Conservation (phyloP, 805 yeast genomes). For the Sugiyamaella qingdaonensis region DNA sequence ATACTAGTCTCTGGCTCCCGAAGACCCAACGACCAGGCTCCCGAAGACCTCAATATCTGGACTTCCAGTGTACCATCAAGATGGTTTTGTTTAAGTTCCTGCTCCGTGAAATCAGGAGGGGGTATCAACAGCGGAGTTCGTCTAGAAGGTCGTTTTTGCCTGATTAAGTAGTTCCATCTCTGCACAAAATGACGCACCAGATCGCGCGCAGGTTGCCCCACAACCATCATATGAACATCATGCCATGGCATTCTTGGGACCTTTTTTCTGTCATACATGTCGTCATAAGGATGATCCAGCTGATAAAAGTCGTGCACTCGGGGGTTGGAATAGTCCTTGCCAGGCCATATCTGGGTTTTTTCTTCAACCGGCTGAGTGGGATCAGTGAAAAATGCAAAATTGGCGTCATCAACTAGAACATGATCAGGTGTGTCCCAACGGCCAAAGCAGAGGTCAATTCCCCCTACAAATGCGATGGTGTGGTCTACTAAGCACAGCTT, state of each 20-base stretch:
- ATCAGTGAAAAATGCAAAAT: constrained; percentile 23
- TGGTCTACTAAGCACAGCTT: constrained; percentile 84
- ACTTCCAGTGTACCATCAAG: constrained; percentile 86
- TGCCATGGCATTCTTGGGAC: constrained; percentile 99
- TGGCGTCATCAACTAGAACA: constrained; percentile 72
- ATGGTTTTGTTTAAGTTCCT: constrained; percentile 56
- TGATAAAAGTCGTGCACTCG: constrained; percentile 81
- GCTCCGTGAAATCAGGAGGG: constrained; percentile 77
- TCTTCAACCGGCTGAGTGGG: constrained; percentile 20
- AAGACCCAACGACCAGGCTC: constrained; percentile 90
- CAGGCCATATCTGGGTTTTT: constrained; percentile 72
- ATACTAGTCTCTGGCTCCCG: constrained; percentile 82
- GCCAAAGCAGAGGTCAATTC: constrained; percentile 93
- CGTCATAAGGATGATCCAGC: constrained; percentile 81
- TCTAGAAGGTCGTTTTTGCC: constrained; percentile 93
- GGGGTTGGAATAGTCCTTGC: constrained; percentile 96
- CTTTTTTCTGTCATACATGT: constrained; percentile 77
- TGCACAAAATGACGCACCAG: constrained; percentile 91
- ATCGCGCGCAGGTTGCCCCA: constrained; percentile 94
- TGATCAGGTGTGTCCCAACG: constrained; percentile 97
- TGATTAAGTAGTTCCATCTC: constrained; percentile 89
- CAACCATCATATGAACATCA: constrained; percentile 92
- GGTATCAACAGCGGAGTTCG: constrained; percentile 90
- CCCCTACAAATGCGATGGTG: constrained; percentile 87
- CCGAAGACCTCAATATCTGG: constrained; percentile 83